Evolutionary conservation across 768 basidiomycete species (phyloP).

Genomic region (Xerocomellus amylosporus): DNA sequence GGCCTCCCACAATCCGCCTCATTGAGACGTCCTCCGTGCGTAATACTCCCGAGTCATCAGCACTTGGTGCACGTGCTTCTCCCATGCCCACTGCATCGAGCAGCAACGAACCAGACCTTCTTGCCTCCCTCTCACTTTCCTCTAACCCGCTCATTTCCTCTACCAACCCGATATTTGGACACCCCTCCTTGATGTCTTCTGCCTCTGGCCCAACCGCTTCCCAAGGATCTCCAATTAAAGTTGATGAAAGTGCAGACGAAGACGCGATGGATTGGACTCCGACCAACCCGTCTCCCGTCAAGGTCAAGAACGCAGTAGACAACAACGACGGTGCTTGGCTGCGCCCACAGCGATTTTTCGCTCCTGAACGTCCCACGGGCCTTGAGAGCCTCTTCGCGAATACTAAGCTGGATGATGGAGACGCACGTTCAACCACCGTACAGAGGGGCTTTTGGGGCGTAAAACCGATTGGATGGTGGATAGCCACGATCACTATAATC

Average conservation of each 20-base stretch:
- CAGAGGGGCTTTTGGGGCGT: background rate
- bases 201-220: constrained; percentile 25
- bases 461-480: constrained; percentile 13
- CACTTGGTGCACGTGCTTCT: constrained; percentile 23
- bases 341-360: constrained; percentile 71
- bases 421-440: background rate
- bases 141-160: constrained; percentile 53
- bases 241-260: constrained; percentile 30
- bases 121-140: constrained; percentile 63
- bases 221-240: constrained; percentile 23
- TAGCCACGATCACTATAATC: constrained; percentile 7
- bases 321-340: constrained; percentile 50
- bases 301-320: constrained; percentile 20
- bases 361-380: constrained; percentile 75
- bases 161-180: constrained; percentile 63
- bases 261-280: constrained; percentile 73
- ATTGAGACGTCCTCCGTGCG: constrained; percentile 51
- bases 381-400: constrained; percentile 67
- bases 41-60: constrained; percentile 39
- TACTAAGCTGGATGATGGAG: constrained; percentile 53
- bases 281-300: constrained; percentile 36
- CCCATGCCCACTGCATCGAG: constrained; percentile 24
- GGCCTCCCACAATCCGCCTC: constrained; percentile 68
- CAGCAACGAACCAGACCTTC: constrained; percentile 51
- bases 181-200: constrained; percentile 52